Evolutionary conservation across 306 rosid species (phyloP).

Genomic region (Lathyrus aphaca): DNA sequence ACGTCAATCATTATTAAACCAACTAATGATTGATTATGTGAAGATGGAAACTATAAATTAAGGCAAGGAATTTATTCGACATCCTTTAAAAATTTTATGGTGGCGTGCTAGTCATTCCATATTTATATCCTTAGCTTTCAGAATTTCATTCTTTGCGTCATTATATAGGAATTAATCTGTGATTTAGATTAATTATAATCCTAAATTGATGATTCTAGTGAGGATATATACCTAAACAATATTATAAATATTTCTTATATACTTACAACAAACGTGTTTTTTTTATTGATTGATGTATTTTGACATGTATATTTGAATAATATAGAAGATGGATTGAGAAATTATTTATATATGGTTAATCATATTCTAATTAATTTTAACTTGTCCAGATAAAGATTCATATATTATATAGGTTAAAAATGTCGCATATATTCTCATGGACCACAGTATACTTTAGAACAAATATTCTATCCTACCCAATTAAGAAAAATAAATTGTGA

Average conservation of each 20-base stretch:
- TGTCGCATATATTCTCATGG: constrained; percentile 53
- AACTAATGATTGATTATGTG: too few species aligned
- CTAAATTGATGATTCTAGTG: neutral
- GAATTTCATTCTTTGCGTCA: constrained; percentile 35
- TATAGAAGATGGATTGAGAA: too few species aligned
- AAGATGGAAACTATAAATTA: constrained; percentile 34
- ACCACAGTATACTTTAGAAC: constrained; percentile 50
- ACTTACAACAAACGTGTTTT: too few species aligned
- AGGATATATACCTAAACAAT: neutral
- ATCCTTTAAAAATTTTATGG: constrained; percentile 39
- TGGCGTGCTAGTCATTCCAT: constrained; percentile 42
- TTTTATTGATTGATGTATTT: too few species aligned
- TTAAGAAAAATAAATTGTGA: neutral
- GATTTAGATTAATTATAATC: neutral
- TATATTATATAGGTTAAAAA: constrained; percentile 32
- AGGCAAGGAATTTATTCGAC: constrained; percentile 50
- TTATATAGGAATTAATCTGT: constrained; percentile 4
- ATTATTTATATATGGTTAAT: too few species aligned
- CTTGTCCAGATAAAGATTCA: constrained; percentile 32
- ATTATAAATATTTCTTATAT: neutral
- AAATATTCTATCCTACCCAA: neutral
- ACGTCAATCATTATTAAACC: too few species aligned
- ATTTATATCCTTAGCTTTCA: constrained; percentile 34
- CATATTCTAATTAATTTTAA: constrained; percentile 11
- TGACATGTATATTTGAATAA: too few species aligned